phyloP scores from a whole-genome alignment of 1,284 basidiomycete species.

The Sporisorium scitamineum region DNA sequence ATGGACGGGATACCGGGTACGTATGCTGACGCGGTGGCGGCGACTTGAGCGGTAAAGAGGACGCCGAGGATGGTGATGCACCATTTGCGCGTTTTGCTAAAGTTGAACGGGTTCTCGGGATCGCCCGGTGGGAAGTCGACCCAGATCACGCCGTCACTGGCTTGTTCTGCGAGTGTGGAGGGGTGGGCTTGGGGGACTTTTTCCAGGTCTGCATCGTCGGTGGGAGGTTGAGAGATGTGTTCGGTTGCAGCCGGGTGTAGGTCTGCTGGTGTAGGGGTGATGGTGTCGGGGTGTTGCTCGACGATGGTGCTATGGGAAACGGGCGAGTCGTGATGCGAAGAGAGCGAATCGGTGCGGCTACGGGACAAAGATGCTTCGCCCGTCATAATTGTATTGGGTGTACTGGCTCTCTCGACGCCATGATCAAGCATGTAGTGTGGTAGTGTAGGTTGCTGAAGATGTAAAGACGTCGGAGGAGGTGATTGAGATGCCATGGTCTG shows the following conservation, averaged over 20 bases:
- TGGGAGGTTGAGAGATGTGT: background rate
- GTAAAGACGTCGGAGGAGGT: background rate
- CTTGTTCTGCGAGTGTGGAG: slow-evolving; percentile 1
- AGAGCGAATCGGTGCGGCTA: slow-evolving; percentile 26
- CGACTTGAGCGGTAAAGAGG: slow-evolving; percentile 72
- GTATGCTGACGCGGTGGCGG: slow-evolving; percentile 73
- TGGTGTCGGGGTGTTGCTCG: background rate
- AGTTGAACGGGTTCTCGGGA: slow-evolving; percentile 75
- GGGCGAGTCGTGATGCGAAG: slow-evolving; percentile 26
- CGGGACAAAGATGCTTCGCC: slow-evolving; percentile 22
- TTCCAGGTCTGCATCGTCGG: slow-evolving; percentile 30
- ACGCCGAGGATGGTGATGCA: slow-evolving; percentile 75
- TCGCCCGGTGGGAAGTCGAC: slow-evolving; percentile 74
- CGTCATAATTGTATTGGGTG: slow-evolving; percentile 27
- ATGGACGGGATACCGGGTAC: slow-evolving; percentile 76
- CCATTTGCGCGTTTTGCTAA: slow-evolving; percentile 74
- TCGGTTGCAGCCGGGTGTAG: slow-evolving; percentile 7
- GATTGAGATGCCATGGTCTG: slow-evolving; percentile 9
- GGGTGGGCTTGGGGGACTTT: slow-evolving; percentile 25
- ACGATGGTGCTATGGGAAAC: slow-evolving; percentile 24
- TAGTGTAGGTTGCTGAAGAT: background rate
- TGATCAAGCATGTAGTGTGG: background rate
- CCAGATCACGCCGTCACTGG: slow-evolving; percentile 69
- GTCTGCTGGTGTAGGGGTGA: background rate
- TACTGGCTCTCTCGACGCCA: slow-evolving; percentile 2